Evolutionary conservation across 768 basidiomycete species (phyloP), one percentile per base, ranked within the genome.

Genomic region (Chalciporus sphaerocephalus): DNA sequence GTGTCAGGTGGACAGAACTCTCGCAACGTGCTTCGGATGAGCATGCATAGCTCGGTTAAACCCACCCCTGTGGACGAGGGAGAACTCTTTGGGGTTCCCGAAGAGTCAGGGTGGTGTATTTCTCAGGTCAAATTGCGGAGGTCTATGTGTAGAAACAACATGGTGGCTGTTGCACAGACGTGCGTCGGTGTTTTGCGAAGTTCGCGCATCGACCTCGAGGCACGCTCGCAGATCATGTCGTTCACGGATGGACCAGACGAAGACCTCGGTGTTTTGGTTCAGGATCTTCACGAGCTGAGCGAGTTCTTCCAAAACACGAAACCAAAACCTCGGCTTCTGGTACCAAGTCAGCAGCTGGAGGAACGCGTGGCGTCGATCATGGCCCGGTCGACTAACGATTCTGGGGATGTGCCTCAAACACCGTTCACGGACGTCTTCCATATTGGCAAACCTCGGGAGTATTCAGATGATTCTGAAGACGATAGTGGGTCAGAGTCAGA

Each of bases 11-110:
- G 87, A 18, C 82, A 80, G 38, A 76, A 84, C 0, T 88, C 90
- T 1, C 86, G 86, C 48, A 86, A 91, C 53, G 87, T 93, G n/a
- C 73, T 94, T 18, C 80, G 90, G 6, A 92, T 94, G 89, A 92
- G 92, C 64, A 84, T 93, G 80, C 83, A 87, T 52, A 61, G 75
- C 18, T 76, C 74, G 22, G 64, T 74, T 13, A 64, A 67, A 25
- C 60, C 69, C 22, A 60, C 69, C 20, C 69, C 74, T 34, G 69
- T 74, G 10, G 79, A 85, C 30, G 74, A 78, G 6, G 79, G 82
- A 1, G 83, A 81, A 18, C 76, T 94, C 11, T 94, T 94, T 59
- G 91, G 92, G 13, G 72, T 89, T 18, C 85, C 88, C 1, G 75
- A 84, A 45, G 80, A 83, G 30, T 89, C 87, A 3, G 93, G 93